Evolutionary conservation across 805 yeast genomes (phyloP).

Genomic region (Starmerella geochares): DNA sequence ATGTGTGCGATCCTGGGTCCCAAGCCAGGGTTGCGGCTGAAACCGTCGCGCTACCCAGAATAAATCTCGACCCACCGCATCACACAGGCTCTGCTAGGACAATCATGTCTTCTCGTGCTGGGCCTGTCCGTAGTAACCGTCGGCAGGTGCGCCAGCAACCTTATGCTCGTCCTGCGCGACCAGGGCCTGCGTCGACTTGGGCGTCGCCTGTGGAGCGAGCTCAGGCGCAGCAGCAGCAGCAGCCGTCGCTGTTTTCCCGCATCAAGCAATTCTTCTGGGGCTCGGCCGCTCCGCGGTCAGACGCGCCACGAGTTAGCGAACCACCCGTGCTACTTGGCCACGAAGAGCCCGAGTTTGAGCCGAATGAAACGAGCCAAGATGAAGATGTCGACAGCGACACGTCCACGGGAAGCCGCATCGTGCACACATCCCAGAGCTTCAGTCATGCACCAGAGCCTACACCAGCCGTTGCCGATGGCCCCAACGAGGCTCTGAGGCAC

Average conservation of each 20-base stretch:
- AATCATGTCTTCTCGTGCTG: background rate
- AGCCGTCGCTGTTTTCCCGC: constrained; percentile 12
- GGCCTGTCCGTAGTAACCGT: constrained; percentile 8
- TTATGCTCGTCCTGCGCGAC: constrained; percentile 7
- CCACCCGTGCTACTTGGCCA: constrained; percentile 1
- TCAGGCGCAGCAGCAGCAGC: background rate
- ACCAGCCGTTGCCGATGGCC: constrained; percentile 21
- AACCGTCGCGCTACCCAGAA: too few relatives aligned
- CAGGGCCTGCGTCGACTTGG: background rate
- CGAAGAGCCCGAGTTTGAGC: background rate
- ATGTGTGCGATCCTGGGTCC: too few relatives aligned
- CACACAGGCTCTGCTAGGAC: background rate
- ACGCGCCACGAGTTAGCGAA: background rate
- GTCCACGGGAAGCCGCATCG: constrained; percentile 7
- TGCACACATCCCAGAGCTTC: constrained; percentile 3
- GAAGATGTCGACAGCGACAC: constrained; percentile 3
- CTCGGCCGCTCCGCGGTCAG: background rate
- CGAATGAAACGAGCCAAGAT: background rate
- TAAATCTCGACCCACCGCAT: too few relatives aligned
- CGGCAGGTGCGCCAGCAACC: constrained; percentile 7
- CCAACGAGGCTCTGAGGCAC: constrained; percentile 51
- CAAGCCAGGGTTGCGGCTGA: background rate
- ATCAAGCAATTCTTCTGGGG: constrained; percentile 15
- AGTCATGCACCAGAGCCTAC: background rate
- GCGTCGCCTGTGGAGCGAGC: background rate